Evolutionary conservation across 345 rosid species (phyloP), one percentile per base, ranked within the genome.

Genomic region (Populus alba): DNA sequence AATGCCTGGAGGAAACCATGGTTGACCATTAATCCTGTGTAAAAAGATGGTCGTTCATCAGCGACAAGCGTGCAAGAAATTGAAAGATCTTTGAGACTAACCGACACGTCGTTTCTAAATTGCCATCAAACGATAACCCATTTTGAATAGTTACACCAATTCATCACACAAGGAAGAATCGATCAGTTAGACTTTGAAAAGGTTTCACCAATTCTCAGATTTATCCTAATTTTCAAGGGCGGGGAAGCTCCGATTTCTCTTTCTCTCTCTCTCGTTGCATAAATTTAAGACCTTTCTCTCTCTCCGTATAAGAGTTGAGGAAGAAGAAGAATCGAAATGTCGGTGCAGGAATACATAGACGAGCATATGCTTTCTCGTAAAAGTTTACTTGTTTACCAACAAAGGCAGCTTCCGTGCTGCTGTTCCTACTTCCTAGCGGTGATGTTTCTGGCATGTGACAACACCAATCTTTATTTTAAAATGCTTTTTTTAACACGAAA

Each of bases 321-420:
- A 13, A 15, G 65, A 66, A 57, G 47, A 55, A 41, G 45, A 74
- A 75, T 43, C 73, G 38, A 70, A 86, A 93, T 96, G 99, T 89
- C 99, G 66, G 97, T 94, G 76, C 99, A 92, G 78, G 99, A 96
- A 84, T 94, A 94, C 77, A 87, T 94, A 70, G 97, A 94, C 86
- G 91, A 90, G 90, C 94, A 96, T 83, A 49, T 85, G 89, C 98
- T 92, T 75, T 94, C 97, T 57, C 95, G 98, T 77, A 96, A 88
- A 86, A 86, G 99, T 94, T 20, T 97, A 94, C 84, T 88, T 94
- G 62, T 85, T 80, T 81, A 96, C 99, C 17, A 87, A 90, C 83
- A 95, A 91, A 85, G 98, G 98, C 80, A 84, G 91, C 84, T 95
- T 89, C 73, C 95, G 98, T 37, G 95, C 98, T 57, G 89, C 98